Conservation (phyloP, 1,284 basidiomycete genomes). For the Apiotrichum siamense region DNA sequence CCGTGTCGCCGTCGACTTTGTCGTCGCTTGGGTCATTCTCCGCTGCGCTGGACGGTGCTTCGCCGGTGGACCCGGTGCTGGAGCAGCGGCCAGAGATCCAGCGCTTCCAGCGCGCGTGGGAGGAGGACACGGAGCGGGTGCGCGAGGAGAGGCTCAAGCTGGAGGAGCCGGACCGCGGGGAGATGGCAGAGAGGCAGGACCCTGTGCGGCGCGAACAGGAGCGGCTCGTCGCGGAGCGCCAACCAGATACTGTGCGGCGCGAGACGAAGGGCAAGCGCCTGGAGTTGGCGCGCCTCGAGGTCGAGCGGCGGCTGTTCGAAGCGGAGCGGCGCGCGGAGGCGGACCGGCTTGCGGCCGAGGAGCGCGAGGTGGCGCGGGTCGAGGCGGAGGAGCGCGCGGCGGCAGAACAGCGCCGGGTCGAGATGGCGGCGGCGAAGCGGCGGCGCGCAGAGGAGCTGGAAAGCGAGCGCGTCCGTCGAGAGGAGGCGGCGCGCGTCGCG, state of each 20-base stretch:
- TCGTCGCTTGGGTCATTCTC: too few relatives aligned
- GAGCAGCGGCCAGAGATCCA: background rate
- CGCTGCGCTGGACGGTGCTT: background rate
- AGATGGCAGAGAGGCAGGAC: background rate
- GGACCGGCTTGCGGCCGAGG: background rate
- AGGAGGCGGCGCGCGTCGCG: constrained; percentile 4
- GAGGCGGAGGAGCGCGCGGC: constrained; percentile 1
- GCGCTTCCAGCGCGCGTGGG: background rate
- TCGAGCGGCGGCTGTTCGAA: background rate
- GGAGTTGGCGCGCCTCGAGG: background rate
- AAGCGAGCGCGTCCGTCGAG: background rate
- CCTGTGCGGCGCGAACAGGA: background rate
- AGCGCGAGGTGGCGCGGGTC: constrained; percentile 2
- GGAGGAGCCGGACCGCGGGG: background rate
- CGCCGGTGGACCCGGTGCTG: background rate
- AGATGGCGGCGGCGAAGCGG: constrained; percentile 1
- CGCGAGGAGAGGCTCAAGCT: background rate
- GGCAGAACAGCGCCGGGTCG: background rate
- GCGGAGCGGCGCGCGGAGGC: background rate
- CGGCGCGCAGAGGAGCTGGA: constrained; percentile 1
- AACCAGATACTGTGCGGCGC: too few relatives aligned
- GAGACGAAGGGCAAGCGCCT: background rate
- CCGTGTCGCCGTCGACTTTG: too few relatives aligned
- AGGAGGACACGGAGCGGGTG: background rate
- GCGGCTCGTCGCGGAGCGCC: background rate